These are phyloP conservation scores for Vaccinium vitisidaea DNA, from an alignment of 148 eudicot genomes.

Conservation along the genomic window DNA sequence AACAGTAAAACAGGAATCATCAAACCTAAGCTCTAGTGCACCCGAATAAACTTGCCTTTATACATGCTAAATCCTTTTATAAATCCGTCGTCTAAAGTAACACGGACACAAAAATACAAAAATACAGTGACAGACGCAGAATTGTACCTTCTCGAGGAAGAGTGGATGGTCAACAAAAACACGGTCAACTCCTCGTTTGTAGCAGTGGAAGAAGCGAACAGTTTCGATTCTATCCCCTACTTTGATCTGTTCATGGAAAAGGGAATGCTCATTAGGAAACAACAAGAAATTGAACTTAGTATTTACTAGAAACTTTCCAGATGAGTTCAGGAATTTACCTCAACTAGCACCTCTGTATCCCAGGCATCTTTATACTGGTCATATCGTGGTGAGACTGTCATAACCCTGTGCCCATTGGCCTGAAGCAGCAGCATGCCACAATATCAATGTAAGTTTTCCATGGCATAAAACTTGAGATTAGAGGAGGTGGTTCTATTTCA, in stretches of 20 bases:
- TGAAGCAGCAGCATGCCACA: constrained; percentile 1
- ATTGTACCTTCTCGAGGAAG: constrained; percentile 50
- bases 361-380: constrained; percentile 91
- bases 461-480: background rate
- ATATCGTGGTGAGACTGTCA: constrained; percentile 77
- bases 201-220: constrained; percentile 59
- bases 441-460: background rate
- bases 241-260: constrained; percentile 36
- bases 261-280: background rate
- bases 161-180: constrained; percentile 60
- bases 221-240: constrained; percentile 44
- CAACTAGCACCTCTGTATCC: constrained; percentile 65
- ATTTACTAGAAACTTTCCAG: background rate
- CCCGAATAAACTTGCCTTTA: background rate
- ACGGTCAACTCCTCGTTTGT: constrained; percentile 64
- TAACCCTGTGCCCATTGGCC: constrained; percentile 74
- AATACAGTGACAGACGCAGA: background rate
- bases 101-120: background rate
- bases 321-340: constrained; percentile 37
- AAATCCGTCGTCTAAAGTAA: background rate
- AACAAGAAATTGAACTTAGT: background rate
- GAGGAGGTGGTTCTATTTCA: background rate
- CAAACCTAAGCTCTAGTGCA: background rate
- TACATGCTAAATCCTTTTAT: background rate
- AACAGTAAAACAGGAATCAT: background rate